Percentiles rank a stretch among this genome's conserved stretches.
Conservation (phyloP, 345 rosid species). For the Schrenkiella parvula region DNA sequence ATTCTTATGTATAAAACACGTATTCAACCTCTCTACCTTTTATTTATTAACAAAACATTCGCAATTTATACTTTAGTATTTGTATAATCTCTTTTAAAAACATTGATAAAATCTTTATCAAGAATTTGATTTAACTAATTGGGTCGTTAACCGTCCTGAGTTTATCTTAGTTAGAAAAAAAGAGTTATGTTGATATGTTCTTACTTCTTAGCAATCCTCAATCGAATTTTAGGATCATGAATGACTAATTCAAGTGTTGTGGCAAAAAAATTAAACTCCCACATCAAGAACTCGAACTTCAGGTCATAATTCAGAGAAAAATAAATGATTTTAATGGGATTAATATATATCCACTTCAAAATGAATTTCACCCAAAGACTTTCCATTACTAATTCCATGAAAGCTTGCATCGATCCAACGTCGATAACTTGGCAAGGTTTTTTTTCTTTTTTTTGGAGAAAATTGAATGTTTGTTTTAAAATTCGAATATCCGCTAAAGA, state of each 20-base stretch:
- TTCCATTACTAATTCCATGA: not conserved
- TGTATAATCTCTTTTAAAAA: not conserved
- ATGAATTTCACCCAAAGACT: not conserved
- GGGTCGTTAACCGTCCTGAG: not conserved
- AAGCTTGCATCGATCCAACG: too few relatives aligned
- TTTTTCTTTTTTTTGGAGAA: too few relatives aligned
- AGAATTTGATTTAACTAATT: not conserved
- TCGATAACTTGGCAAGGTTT: too few relatives aligned
- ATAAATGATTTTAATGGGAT: too few relatives aligned
- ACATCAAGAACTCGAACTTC: not conserved
- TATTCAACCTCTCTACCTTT: constrained; percentile 1
- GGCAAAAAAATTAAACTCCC: not conserved
- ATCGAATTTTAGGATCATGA: not conserved
- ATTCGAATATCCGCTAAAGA: too few relatives aligned
- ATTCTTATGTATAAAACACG: not conserved
- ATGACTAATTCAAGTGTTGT: not conserved
- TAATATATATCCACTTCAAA: too few relatives aligned
- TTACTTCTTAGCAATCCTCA: not conserved
- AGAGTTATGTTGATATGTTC: not conserved
- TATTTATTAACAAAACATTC: not conserved
- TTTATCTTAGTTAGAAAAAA: not conserved
- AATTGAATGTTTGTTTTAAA: too few relatives aligned
- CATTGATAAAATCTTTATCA: not conserved
- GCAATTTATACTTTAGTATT: not conserved
- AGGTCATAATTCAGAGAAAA: too few relatives aligned